Base-by-base conservation (phyloP, 352 stramenopile species). In the Thraustotheca clavata region DNA sequence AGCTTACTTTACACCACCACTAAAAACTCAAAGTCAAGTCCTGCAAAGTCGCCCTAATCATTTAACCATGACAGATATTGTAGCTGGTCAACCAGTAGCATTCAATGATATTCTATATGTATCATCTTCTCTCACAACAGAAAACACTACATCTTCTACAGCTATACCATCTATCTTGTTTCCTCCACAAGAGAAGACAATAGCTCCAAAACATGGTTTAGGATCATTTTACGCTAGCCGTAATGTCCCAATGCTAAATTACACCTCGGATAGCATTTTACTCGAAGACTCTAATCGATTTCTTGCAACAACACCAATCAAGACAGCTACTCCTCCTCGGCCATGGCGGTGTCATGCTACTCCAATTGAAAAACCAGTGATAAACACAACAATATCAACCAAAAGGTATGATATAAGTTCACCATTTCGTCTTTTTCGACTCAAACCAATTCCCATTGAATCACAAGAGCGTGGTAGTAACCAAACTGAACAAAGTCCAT, bases 11-110 rank as follows among this genome's bases (percentile, higher is more conserved):
- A 6, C 33, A 14, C 52, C 6, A 33, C 33, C 18, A 48, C 14
- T 54, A 29, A n/a, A 33, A 46, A 20, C 36, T 31, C 43, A 54
- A 5, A 24, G 33, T 8, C n/a, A 65, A 8, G 55, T 41, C 26
- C 43, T 65, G 12, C 32, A 35, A 5, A 40, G 26, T 9, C 12
- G 3, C 18, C n/a, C 33, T 65, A 46, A 65, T 46, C 11, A 24
- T 20, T 22, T 65, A 6, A 38, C 57, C 0, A 54, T 65, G 57
- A 65, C 57, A 6, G 57, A 65, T 46, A 32, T 65, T 4, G 57
- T 65, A 27, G 57, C 57, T 7, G 57, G 40, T 5, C 43, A 48
- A 16, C 34, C 57, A 16, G 8, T 65, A 0, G 18, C 27, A 8
- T 12, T 54, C 27, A 34, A 40, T 12, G 31, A 52, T 22, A 22